Base-by-base conservation (phyloP, 2,329 filamentous ascomycete species). In the Drechslerella stenobrocha region DNA sequence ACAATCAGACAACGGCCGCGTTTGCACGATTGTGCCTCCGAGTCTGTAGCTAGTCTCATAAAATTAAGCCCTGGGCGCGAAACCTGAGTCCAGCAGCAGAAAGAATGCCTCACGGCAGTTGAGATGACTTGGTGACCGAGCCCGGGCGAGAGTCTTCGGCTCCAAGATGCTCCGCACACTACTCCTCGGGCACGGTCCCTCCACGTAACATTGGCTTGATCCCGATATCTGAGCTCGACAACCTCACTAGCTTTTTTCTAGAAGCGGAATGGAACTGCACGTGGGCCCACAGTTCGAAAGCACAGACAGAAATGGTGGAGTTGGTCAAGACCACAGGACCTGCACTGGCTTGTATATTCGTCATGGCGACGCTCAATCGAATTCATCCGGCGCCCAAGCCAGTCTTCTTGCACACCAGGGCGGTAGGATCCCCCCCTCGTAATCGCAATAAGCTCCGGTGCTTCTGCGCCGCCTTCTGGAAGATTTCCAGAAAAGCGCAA, bases 381-480 rank as follows among this genome's bases (percentile, higher is more conserved):
- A 40, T 60, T 52, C 63, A 60, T 60, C 51, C 63, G 50, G 55
- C 45, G n/a, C n/a, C n/a, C n/a, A 44, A 23, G 32, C 34, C 23
- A 60, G 44, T 42, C 6, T 20, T 5, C 18, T 42, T 42, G 3
- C 34, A 9, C 34, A 20, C 15, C 4, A 20, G n/a, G 37, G 37
- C 37, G 22, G 37, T n/a, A n/a, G n/a, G n/a, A n/a, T 60, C 48
- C 51, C 50, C 32, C 53, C 60, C 40, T 67, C 63, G 63, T 67
- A 67, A 67, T 60, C n/a, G n/a, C n/a, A 52, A 50, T 60, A 52
- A 50, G 24, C 51, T 67, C 55, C 50, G 55, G 37, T 20, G 37
- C 46, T 66, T 66, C 53, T 59, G 48, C 61, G 61, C 53, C 53
- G 61, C 61, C 40, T 67, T 67, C 63, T 67, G 51, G 63, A 67